phyloP scores from a whole-genome alignment of 345 rosid species.

The Lepidium didymum region DNA sequence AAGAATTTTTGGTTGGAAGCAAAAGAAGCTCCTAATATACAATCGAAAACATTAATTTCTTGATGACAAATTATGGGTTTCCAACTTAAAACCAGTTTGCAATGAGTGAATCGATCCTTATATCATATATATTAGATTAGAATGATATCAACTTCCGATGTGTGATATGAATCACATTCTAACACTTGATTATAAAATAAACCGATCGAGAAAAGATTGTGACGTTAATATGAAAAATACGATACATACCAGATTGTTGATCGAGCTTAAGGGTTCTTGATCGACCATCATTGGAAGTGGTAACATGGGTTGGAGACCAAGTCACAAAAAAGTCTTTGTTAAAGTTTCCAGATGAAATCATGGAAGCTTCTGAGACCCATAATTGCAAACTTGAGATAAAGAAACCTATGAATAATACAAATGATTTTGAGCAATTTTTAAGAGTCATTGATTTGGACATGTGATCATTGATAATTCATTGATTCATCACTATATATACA shows the following conservation, averaged over 20 bases:
- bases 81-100: too few relatives aligned
- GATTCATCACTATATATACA: constrained; percentile 11
- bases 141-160: too few relatives aligned
- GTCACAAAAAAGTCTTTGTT: constrained; percentile 56
- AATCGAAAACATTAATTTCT: neutral
- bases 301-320: constrained; percentile 76
- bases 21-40: constrained; percentile 55
- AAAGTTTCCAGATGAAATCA: constrained; percentile 59
- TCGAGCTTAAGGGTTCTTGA: constrained; percentile 67
- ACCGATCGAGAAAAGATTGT: neutral
- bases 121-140: too few relatives aligned
- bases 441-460: neutral
- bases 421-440: constrained; percentile 21
- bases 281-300: constrained; percentile 58
- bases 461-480: neutral
- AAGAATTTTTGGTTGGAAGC: constrained; percentile 61
- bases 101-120: too few relatives aligned
- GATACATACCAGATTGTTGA: constrained; percentile 56
- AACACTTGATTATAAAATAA: neutral
- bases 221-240: neutral
- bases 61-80: neutral
- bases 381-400: constrained; percentile 21
- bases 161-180: too few relatives aligned
- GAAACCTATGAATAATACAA: constrained; percentile 15
- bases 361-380: constrained; percentile 38